These are phyloP conservation scores for Diospyros lotus DNA, from an alignment of 148 eudicot genomes.

Conservation along the genomic window DNA sequence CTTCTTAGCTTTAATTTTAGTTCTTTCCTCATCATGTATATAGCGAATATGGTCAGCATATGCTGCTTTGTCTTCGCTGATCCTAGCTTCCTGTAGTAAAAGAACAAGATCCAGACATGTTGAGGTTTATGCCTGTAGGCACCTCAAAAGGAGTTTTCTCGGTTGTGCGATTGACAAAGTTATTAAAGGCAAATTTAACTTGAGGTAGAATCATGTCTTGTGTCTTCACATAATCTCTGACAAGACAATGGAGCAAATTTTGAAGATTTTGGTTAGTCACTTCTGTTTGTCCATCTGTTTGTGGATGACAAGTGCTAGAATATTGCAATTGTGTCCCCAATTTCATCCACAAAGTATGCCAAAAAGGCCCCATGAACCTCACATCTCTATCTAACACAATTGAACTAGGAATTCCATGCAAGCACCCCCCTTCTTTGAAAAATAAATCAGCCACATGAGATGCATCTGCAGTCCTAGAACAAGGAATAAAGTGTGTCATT, in stretches of 20 bases:
- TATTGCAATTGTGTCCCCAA: not conserved
- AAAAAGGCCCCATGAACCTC: constrained; percentile 6
- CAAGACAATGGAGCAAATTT: not conserved
- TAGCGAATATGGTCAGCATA: too few relatives aligned
- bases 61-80: too few relatives aligned
- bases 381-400: constrained; percentile 6
- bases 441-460: not conserved
- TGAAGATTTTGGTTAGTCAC: not conserved
- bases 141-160: too few relatives aligned
- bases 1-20: too few relatives aligned
- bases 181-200: too few relatives aligned
- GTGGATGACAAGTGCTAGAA: not conserved
- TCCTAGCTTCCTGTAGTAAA: too few relatives aligned
- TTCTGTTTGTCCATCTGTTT: constrained; percentile 13
- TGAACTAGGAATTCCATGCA: not conserved
- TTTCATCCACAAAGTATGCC: not conserved
- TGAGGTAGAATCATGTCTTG: too few relatives aligned
- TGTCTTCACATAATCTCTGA: not conserved
- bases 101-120: too few relatives aligned
- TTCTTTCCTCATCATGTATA: too few relatives aligned
- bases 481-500: constrained; percentile 7
- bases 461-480: not conserved
- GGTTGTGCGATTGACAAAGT: too few relatives aligned
- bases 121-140: too few relatives aligned
- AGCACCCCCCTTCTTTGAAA: not conserved